phyloP scores from a whole-genome alignment of 805 yeast species.

The Saturnispora silvae region DNA sequence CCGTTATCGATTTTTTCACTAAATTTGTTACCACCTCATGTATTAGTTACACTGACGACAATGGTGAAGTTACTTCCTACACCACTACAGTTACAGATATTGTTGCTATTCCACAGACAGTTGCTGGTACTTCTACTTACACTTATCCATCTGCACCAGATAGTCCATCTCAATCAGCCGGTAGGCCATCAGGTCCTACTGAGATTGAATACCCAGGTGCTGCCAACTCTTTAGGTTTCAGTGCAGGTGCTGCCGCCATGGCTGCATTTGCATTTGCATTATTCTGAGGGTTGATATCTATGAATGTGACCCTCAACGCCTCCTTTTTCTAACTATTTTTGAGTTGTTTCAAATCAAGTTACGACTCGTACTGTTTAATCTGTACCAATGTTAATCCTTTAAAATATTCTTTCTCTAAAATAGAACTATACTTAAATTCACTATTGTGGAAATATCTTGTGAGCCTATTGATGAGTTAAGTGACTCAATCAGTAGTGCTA shows the following conservation, averaged over 20 bases:
- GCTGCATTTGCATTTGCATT: not conserved
- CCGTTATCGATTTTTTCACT: not conserved
- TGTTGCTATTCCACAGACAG: not conserved
- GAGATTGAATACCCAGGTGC: not conserved
- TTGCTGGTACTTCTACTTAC: not conserved
- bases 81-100: not conserved
- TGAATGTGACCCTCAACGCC: no score
- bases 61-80: conserved; percentile 4
- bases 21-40: not conserved
- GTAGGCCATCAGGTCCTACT: not conserved
- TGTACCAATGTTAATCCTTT: no score
- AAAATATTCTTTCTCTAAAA: no score
- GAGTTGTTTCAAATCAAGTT: no score
- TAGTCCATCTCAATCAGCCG: not conserved
- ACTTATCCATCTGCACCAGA: not conserved
- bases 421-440: no score
- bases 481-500: no score
- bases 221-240: not conserved
- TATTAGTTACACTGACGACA: not conserved
- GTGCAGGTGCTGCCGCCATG: not conserved
- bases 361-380: no score
- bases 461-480: no score
- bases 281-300: not conserved
- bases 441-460: no score
- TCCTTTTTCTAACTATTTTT: no score